Evolutionary conservation across 306 rosid genomes (phyloP), one percentile per base, ranked within the genome.

Genomic region (Astragalus membranaceus): DNA sequence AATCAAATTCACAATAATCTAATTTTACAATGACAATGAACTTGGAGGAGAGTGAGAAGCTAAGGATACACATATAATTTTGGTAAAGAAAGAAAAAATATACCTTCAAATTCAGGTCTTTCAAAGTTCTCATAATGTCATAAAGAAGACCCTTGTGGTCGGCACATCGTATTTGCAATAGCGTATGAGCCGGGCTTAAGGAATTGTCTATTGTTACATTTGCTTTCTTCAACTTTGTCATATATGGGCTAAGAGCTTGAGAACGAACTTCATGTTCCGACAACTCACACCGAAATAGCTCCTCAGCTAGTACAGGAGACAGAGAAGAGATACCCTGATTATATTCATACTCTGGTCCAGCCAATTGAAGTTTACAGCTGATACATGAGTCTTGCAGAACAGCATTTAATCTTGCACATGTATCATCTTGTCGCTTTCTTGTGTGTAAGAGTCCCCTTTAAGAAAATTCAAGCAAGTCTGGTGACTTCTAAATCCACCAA

Each of bases 61-160:
- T 39, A 41, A 60, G 35, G 47, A 54, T 49, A 43, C 20, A 54
- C 42, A 69, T 32, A 66, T 23, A 52, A 11, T 51, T 30, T 10
- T 1, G 20, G 12, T 37, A 33, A 43, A 69, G 75, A 77, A 67
- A 67, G 59, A 42, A 73, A 59, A 67, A 26, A 15, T 16, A 26
- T 79, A 91, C 97, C 90, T 85, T 79, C 33, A 85, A 75, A 72
- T 76, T 85, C 83, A 69, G 63, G 77, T 91, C 97, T 72, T 91
- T 91, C 69, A 91, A 72, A 56, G 92, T 84, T 78, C 97, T 85
- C 97, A 88, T 70, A 47, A 82, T 80, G 72, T 88, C 97, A 66
- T 91, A 86, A 9, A 88, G 67, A 65, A 88, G 89, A 55, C 97
- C 95, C 70, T 91, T 91, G 75, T 86, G 89, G 85, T 86, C 90